A percentile compares a stretch with the other conserved stretches of the same genome.
phyloP scores from a whole-genome alignment of 2,329 filamentous ascomycete species.

The Botrytis elliptica region DNA sequence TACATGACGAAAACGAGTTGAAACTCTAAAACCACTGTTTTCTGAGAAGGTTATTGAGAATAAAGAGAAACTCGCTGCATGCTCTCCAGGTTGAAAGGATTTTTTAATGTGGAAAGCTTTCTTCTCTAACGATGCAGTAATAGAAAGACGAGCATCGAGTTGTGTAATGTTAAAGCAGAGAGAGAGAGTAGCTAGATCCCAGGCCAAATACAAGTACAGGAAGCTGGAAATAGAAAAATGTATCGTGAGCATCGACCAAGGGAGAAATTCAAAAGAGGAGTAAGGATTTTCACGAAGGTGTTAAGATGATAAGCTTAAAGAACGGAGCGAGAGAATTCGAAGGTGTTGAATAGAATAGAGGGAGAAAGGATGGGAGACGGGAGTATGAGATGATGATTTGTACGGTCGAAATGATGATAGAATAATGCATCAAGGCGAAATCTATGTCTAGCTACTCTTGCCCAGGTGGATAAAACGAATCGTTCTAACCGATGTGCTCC shows the following conservation, averaged over 20 bases:
- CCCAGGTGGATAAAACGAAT: background rate
- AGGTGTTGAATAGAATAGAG: background rate
- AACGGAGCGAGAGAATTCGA: background rate
- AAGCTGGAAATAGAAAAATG: background rate
- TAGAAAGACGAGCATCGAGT: background rate
- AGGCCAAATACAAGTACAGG: background rate
- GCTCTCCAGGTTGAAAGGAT: background rate
- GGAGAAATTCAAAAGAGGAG: background rate
- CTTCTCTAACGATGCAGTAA: background rate
- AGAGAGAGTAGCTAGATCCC: background rate
- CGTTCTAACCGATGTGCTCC: background rate
- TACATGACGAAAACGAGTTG: background rate
- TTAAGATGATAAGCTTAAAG: background rate
- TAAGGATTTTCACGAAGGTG: background rate
- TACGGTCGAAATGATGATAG: fast-evolving
- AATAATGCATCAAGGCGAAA: background rate
- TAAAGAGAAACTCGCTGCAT: fast-evolving
- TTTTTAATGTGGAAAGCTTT: fast-evolving
- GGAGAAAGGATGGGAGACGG: too few species aligned
- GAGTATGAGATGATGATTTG: background rate
- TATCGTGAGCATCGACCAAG: background rate
- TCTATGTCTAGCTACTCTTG: background rate
- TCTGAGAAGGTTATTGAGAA: background rate
- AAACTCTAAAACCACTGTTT: background rate
- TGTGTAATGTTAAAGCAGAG: too few species aligned